phyloP scores from a whole-genome alignment of 768 basidiomycete genomes.

The Pholiota conissans region DNA sequence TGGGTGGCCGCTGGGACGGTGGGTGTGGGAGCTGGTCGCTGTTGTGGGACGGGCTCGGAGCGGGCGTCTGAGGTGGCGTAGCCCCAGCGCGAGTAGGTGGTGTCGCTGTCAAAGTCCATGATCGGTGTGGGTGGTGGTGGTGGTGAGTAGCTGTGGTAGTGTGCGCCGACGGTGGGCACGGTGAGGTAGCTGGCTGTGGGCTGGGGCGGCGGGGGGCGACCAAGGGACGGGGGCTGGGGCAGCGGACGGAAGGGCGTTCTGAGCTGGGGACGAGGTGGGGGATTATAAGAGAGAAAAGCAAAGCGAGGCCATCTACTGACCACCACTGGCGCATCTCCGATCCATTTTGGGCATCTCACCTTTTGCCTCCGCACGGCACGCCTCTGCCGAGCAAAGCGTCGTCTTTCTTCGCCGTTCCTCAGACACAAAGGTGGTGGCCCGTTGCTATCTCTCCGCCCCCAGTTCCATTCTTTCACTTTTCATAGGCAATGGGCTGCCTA shows the following conservation, averaged over 20 bases:
- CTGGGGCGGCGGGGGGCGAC: neutral
- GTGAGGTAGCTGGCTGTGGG: neutral
- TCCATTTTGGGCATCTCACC: slow-evolving; percentile 23
- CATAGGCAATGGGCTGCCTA: no score
- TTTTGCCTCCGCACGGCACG: slow-evolving; percentile 21
- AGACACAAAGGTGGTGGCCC: neutral
- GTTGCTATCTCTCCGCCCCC: neutral
- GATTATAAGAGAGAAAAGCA: slow-evolving; percentile 11
- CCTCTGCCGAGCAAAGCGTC: slow-evolving; percentile 14
- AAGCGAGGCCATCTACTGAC: slow-evolving; percentile 24
- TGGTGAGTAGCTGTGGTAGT: slow-evolving; percentile 3
- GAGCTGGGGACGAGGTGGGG: slow-evolving; percentile 13
- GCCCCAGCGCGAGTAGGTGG: slow-evolving; percentile 15
- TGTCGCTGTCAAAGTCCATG: slow-evolving; percentile 11
- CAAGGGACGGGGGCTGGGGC: slow-evolving; percentile 5
- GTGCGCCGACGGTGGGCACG: neutral
- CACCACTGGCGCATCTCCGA: slow-evolving; percentile 35
- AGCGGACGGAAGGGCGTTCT: slow-evolving; percentile 9
- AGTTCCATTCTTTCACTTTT: neutral
- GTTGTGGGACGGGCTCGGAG: slow-evolving; percentile 16
- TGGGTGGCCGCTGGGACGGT: slow-evolving; percentile 3
- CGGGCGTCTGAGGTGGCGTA: slow-evolving; percentile 20
- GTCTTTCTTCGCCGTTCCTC: neutral
- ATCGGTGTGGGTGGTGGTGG: slow-evolving; percentile 9
- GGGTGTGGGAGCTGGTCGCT: neutral